A percentile compares a stretch with the other conserved stretches of the same genome.
Evolutionary conservation across 495 filamentous ascomycete species (phyloP).

Genomic region (Terfezia boudieri): DNA sequence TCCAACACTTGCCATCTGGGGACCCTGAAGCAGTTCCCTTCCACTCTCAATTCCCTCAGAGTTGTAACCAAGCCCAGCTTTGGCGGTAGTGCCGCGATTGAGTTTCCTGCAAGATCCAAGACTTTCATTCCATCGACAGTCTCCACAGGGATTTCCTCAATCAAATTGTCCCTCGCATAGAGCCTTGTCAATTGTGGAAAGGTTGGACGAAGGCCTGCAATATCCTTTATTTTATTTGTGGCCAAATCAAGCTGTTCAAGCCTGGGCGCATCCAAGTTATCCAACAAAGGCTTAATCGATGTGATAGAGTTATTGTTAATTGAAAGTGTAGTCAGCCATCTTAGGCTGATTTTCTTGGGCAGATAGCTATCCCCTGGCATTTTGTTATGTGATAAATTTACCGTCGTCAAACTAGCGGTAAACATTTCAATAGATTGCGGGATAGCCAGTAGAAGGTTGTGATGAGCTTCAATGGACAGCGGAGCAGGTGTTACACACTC

Average conservation of each 20-base stretch:
- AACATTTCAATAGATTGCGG: constrained; percentile 47
- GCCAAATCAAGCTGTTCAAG: constrained; percentile 59
- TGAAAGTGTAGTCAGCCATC: constrained; percentile 50
- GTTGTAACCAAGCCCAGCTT: constrained; percentile 37
- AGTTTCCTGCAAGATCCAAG: constrained; percentile 63
- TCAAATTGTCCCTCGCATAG: constrained; percentile 51
- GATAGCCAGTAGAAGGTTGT: constrained; percentile 49
- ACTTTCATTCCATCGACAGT: constrained; percentile 48
- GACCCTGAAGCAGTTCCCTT: constrained; percentile 27
- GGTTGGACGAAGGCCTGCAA: constrained; percentile 32
- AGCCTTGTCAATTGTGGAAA: constrained; percentile 49
- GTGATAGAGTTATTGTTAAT: constrained; percentile 46
- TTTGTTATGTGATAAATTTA: constrained; percentile 65
- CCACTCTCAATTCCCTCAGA: constrained; percentile 35
- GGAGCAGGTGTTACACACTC: constrained; percentile 24
- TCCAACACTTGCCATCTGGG: constrained; percentile 71
- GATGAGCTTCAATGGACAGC: constrained; percentile 41
- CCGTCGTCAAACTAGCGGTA: constrained; percentile 39
- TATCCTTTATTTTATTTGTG: constrained; percentile 45
- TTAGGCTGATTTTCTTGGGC: constrained; percentile 39
- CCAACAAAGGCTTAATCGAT: constrained; percentile 36
- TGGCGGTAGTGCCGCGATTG: constrained; percentile 53
- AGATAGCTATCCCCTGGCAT: constrained; percentile 38
- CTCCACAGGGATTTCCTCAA: constrained; percentile 49
- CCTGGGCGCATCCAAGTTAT: constrained; percentile 42